Conservation (phyloP, 208 protist species). For the Angomonas desouzai region DNA sequence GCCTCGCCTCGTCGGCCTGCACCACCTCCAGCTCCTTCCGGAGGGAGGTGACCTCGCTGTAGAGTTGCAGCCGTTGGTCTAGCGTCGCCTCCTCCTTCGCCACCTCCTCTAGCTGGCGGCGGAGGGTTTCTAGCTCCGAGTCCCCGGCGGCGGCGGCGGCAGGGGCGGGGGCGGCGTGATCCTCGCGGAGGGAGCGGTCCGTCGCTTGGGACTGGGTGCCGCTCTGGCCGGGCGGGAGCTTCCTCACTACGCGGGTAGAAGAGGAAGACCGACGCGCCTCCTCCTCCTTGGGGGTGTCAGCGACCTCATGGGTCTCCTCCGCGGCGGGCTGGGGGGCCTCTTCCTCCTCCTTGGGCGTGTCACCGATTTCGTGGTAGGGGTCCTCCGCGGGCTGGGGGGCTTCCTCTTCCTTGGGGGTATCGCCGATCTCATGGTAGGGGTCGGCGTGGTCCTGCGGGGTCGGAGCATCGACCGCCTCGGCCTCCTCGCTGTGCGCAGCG, state of each 20-base stretch:
- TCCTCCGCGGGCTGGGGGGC: conserved; percentile 26
- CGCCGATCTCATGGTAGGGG: background rate
- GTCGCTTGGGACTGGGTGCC: background rate
- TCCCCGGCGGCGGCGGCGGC: conserved; percentile 6
- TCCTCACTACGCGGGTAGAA: conserved; percentile 1
- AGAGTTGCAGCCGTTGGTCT: conserved; percentile 60
- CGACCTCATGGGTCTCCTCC: conserved; percentile 19
- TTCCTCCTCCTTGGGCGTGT: conserved; percentile 12
- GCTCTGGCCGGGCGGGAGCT: conserved; percentile 2
- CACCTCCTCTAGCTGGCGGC: conserved; percentile 14
- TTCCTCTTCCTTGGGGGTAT: conserved; percentile 16
- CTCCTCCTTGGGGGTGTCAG: conserved; percentile 9
- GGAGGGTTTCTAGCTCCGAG: conserved; percentile 11
- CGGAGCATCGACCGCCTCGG: too few relatives aligned
- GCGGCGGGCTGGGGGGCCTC: conserved; percentile 26
- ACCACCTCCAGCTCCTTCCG: conserved; percentile 64
- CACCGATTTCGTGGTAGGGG: conserved; percentile 12
- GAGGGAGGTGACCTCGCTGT: conserved; percentile 59
- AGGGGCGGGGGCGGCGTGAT: background rate
- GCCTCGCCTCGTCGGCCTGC: conserved; percentile 48
- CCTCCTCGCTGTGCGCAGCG: background rate
- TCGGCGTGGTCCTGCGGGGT: background rate
- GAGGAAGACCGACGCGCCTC: background rate
- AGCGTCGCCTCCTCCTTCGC: conserved; percentile 18
- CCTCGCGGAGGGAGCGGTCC: background rate